Conservation (phyloP, 2,329 filamentous ascomycete species). For the Penicillium sp. region DNA sequence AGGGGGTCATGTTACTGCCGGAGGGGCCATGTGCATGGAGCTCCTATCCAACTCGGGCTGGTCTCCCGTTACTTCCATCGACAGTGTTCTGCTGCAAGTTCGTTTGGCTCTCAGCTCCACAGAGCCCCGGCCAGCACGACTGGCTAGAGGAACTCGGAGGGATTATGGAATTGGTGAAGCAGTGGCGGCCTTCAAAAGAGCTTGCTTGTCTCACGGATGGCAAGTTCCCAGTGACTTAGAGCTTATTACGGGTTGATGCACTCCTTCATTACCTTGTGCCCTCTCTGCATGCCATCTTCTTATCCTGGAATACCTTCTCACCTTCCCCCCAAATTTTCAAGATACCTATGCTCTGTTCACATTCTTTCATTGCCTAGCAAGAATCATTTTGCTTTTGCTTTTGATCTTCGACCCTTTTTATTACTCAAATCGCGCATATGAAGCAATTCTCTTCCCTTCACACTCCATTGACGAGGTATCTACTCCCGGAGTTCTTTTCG, state of each 20-base stretch:
- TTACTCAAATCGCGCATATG: too few relatives aligned
- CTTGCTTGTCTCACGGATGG: constrained; percentile 72
- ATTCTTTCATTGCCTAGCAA: too few relatives aligned
- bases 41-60: constrained; percentile 82
- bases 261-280: too few relatives aligned
- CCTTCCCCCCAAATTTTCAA: too few relatives aligned
- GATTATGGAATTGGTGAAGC: constrained; percentile 73
- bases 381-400: too few relatives aligned
- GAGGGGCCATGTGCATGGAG: constrained; percentile 84
- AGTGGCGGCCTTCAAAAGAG: constrained; percentile 69
- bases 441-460: too few relatives aligned
- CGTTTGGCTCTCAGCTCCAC: constrained; percentile 70
- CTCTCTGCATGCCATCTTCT: too few relatives aligned
- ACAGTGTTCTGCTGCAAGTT: constrained; percentile 78
- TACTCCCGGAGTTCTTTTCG: too few relatives aligned
- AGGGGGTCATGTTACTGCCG: constrained; percentile 81
- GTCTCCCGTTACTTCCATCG: constrained; percentile 71
- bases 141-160: constrained; percentile 46
- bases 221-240: constrained; percentile 63
- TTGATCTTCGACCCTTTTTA: too few relatives aligned
- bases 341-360: too few relatives aligned
- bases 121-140: constrained; percentile 71
- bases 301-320: too few relatives aligned
- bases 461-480: too few relatives aligned
- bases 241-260: not conserved